Conservation (phyloP, 2,329 filamentous ascomycete species). For the Nannizziopsis barbatae region DNA sequence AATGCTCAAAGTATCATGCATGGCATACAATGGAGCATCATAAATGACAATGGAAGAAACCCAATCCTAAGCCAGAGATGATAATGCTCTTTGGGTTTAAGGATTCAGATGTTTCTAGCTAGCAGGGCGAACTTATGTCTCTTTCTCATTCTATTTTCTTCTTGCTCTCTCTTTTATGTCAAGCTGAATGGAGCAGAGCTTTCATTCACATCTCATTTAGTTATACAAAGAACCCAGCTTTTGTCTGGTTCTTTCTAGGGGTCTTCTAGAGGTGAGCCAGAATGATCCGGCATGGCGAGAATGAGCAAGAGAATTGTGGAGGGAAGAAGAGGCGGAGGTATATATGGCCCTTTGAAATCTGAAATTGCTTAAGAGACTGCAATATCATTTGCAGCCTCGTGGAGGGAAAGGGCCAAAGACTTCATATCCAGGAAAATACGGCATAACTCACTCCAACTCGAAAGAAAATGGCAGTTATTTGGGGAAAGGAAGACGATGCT, state of each 20-base stretch:
- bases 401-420: not conserved
- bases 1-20: too few species aligned
- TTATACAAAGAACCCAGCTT: not conserved
- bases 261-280: not conserved
- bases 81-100: constrained; percentile 1
- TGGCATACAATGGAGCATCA: constrained; percentile 3
- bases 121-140: not conserved
- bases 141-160: not conserved
- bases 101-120: constrained; percentile 1
- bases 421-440: constrained; percentile 1
- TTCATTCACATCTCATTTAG: not conserved
- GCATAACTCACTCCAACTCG: not conserved
- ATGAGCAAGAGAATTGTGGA: too few species aligned
- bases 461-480: constrained; percentile 11
- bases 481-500: constrained; percentile 7
- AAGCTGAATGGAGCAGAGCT: constrained; percentile 2
- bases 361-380: too few species aligned
- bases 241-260: not conserved
- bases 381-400: not conserved
- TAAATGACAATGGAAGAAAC: constrained; percentile 3
- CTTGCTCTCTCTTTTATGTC: not conserved
- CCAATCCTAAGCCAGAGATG: not conserved
- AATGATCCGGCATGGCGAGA: not conserved
- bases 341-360: not conserved
- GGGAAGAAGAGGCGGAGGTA: too few species aligned